Percentiles rank a stretch among this genome's conserved stretches.
These are phyloP conservation scores for Lentinula aciculospora DNA, from an alignment of 768 basidiomycete genomes.

Conservation along the genomic window DNA sequence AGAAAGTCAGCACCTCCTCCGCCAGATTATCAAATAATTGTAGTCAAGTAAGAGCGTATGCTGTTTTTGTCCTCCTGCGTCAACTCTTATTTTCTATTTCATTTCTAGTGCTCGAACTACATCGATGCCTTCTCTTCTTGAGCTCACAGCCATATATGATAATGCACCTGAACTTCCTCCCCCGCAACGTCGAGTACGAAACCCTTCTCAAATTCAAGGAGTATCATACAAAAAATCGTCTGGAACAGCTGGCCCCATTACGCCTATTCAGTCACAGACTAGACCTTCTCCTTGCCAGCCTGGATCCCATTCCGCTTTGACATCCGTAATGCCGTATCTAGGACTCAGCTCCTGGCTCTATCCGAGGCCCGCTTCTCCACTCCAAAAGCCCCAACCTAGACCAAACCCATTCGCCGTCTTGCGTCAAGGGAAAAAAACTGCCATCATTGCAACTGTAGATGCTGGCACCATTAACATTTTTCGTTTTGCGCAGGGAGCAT, in stretches of 20 bases:
- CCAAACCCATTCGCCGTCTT: slow-evolving; percentile 76
- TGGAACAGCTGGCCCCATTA: slow-evolving; percentile 6
- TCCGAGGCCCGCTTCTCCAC: background rate
- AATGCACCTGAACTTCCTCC: slow-evolving; percentile 63
- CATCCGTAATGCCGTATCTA: no score
- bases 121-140: slow-evolving; percentile 73
- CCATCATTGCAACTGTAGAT: slow-evolving; percentile 87
- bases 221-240: slow-evolving; percentile 6
- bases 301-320: background rate
- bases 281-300: background rate
- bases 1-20: slow-evolving; percentile 69
- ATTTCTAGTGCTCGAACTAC: slow-evolving; percentile 70
- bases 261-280: background rate
- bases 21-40: slow-evolving; percentile 84
- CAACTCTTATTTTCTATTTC: background rate
- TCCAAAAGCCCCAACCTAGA: slow-evolving; percentile 22
- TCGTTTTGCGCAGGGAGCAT: slow-evolving; percentile 79
- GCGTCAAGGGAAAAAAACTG: slow-evolving; percentile 77
- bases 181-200: slow-evolving; percentile 44
- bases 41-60: slow-evolving; percentile 64
- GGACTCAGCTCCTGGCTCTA: background rate
- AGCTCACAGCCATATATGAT: slow-evolving; percentile 70
- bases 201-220: slow-evolving; percentile 17
- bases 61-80: background rate
- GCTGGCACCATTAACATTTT: slow-evolving; percentile 85